These are phyloP conservation scores for Fusarium sambucinum DNA, from an alignment of 2,329 filamentous ascomycete species.

Conservation along the genomic window DNA sequence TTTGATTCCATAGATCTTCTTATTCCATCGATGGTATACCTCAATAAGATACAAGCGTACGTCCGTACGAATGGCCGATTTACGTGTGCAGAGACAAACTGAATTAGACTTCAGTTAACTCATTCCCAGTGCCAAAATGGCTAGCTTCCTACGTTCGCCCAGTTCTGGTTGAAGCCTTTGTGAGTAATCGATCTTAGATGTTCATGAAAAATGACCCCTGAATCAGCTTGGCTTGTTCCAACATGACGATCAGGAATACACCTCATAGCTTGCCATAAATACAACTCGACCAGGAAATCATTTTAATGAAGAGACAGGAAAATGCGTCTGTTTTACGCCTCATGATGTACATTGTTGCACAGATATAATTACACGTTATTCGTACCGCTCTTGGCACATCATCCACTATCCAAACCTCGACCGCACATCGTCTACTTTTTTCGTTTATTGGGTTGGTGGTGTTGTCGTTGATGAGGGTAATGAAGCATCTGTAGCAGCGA, in stretches of 20 bases:
- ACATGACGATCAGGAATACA: not conserved
- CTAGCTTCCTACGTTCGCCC: not conserved
- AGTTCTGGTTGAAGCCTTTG: not conserved
- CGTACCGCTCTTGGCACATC: slow-evolving; percentile 36
- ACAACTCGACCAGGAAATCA: not conserved
- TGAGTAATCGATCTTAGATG: not conserved
- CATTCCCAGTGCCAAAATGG: not conserved
- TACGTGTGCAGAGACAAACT: not conserved
- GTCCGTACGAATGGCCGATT: not conserved
- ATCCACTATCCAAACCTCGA: slow-evolving; percentile 24
- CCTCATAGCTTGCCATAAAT: not conserved
- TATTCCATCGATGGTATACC: not conserved
- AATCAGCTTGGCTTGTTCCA: not conserved
- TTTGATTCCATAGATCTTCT: not conserved
- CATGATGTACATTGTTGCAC: slow-evolving; percentile 51
- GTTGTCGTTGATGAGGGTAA: slow-evolving; percentile 37
- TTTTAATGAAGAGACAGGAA: slow-evolving; percentile 32
- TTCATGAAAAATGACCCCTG: not conserved
- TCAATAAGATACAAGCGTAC: not conserved
- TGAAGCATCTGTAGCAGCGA: slow-evolving; percentile 35
- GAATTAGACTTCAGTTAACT: not conserved
- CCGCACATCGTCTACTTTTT: slow-evolving; percentile 5
- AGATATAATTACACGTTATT: slow-evolving; percentile 51
- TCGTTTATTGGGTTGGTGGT: slow-evolving; percentile 37
- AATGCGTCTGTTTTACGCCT: slow-evolving; percentile 48